Conservation (phyloP, 2,329 filamentous ascomycete species). For the Chaetomium globosum region DNA sequence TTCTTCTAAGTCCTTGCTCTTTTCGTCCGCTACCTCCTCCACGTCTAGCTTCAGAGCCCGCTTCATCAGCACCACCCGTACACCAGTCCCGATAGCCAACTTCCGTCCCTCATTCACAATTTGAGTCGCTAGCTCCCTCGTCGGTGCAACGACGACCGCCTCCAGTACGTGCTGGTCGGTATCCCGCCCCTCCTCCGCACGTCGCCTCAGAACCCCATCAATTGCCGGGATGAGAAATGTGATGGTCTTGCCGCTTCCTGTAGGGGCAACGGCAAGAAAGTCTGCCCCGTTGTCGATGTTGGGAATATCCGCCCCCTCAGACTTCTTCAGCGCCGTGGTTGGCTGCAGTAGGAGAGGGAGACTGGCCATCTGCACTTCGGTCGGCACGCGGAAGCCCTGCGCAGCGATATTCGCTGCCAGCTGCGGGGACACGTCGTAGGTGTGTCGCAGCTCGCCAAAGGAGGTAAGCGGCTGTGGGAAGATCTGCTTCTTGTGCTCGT, state of each 20-base stretch:
- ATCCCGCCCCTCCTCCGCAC: slow-evolving; percentile 45
- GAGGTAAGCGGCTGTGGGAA: slow-evolving; percentile 78
- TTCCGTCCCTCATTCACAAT: slow-evolving; percentile 87
- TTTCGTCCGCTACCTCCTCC: slow-evolving; percentile 25
- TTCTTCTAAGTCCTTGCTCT: slow-evolving; percentile 4
- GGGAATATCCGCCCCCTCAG: slow-evolving; percentile 43
- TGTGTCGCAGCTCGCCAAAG: slow-evolving; percentile 71
- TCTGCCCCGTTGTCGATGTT: slow-evolving; percentile 56
- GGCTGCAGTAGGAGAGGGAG: slow-evolving; percentile 74
- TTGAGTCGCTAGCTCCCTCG: slow-evolving; percentile 75
- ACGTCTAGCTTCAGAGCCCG: slow-evolving; percentile 17
- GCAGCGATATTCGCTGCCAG: slow-evolving; percentile 76
- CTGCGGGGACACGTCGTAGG: slow-evolving; percentile 72
- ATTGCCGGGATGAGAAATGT: slow-evolving; percentile 89
- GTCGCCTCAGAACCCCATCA: slow-evolving; percentile 67
- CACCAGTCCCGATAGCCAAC: slow-evolving; percentile 71
- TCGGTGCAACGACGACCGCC: slow-evolving; percentile 74
- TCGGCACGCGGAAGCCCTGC: slow-evolving; percentile 87
- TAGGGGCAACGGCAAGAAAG: slow-evolving; percentile 86
- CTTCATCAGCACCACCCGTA: slow-evolving; percentile 75
- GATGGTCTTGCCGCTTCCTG: slow-evolving; percentile 94
- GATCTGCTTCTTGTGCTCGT: slow-evolving; percentile 57
- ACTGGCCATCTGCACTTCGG: slow-evolving; percentile 88
- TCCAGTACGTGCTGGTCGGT: slow-evolving; percentile 57
- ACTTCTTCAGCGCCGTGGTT: slow-evolving; percentile 51